A percentile compares a stretch with the other conserved stretches of the same genome.
phyloP scores from a whole-genome alignment of 352 stramenopile species.

The Globisporangium nagaii region DNA sequence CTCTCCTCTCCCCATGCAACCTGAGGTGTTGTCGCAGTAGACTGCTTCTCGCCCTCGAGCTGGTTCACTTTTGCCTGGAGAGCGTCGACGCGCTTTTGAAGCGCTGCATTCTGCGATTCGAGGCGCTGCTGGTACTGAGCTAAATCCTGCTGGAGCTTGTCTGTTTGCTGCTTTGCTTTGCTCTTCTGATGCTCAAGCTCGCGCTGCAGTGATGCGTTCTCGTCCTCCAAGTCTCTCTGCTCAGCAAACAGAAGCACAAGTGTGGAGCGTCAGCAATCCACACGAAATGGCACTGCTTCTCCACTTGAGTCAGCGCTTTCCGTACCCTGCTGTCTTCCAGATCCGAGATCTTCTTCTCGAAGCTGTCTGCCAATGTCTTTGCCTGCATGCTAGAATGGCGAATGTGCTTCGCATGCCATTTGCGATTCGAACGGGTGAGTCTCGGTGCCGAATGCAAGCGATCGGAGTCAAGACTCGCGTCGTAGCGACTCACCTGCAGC shows the following conservation, averaged over 20 bases:
- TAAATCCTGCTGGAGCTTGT: slow-evolving; percentile 10
- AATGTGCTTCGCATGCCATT: neutral
- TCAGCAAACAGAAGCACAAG: neutral
- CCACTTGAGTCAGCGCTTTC: too few relatives aligned
- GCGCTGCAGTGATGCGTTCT: slow-evolving; percentile 24
- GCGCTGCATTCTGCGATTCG: slow-evolving; percentile 12
- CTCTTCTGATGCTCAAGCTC: slow-evolving; percentile 17
- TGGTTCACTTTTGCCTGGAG: slow-evolving; percentile 21
- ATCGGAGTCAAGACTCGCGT: too few relatives aligned
- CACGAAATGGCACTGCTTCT: too few relatives aligned
- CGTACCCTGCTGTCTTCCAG: slow-evolving; percentile 13
- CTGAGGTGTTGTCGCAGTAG: neutral
- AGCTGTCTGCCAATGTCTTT: neutral
- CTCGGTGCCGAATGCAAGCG: too few relatives aligned
- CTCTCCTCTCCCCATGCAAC: slow-evolving; percentile 7
- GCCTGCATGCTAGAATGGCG: slow-evolving; percentile 10
- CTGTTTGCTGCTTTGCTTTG: slow-evolving; percentile 10
- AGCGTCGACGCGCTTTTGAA: slow-evolving; percentile 23
- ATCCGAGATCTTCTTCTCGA: slow-evolving; percentile 15
- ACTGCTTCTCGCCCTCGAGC: slow-evolving; percentile 8
- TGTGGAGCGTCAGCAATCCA: neutral
- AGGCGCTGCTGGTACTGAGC: slow-evolving; percentile 11
- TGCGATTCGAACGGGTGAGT: neutral
- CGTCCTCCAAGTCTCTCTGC: slow-evolving; percentile 21
- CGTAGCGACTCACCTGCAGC: slow-evolving; percentile 24